phyloP scores from a whole-genome alignment of 805 yeast species.

The Wickerhamiella azymoides region DNA sequence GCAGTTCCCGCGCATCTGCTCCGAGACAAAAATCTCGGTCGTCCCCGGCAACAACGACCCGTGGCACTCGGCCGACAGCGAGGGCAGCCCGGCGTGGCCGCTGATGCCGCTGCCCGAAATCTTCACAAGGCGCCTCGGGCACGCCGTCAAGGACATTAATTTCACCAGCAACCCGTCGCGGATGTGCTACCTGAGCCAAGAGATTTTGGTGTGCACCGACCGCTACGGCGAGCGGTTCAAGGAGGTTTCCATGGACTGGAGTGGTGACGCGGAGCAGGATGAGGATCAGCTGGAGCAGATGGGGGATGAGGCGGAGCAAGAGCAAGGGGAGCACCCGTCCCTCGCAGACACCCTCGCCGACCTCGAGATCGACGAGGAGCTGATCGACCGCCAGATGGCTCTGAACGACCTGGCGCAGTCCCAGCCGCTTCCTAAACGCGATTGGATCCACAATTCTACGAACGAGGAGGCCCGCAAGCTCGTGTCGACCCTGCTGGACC shows the following conservation, averaged over 20 bases:
- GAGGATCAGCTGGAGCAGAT: background rate
- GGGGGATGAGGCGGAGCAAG: background rate
- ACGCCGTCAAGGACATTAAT: conserved; percentile 38
- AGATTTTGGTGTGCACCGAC: conserved; percentile 60
- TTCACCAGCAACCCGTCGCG: conserved; percentile 72
- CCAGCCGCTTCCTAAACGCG: background rate
- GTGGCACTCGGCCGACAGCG: conserved; percentile 58
- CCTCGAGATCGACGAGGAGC: conserved; percentile 8
- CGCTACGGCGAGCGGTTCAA: conserved; percentile 57
- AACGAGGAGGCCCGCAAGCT: conserved; percentile 30
- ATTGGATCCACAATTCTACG: conserved; percentile 19
- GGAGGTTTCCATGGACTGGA: conserved; percentile 37
- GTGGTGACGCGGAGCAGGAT: background rate
- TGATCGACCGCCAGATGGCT: conserved; percentile 13
- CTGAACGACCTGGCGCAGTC: conserved; percentile 10
- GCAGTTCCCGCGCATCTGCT: conserved; percentile 40
- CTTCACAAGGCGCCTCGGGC: conserved; percentile 53
- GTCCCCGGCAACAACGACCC: conserved; percentile 91
- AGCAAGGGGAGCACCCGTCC: background rate
- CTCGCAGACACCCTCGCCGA: conserved; percentile 3
- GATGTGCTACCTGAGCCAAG: conserved; percentile 69
- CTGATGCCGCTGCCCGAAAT: conserved; percentile 54
- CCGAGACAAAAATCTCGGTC: conserved; percentile 46
- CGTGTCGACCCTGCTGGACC: conserved; percentile 72
- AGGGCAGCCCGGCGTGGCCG: conserved; percentile 61